phyloP scores from a whole-genome alignment of 202 grass and related monocot species.

The Thinopyrum obtusiflorum region DNA sequence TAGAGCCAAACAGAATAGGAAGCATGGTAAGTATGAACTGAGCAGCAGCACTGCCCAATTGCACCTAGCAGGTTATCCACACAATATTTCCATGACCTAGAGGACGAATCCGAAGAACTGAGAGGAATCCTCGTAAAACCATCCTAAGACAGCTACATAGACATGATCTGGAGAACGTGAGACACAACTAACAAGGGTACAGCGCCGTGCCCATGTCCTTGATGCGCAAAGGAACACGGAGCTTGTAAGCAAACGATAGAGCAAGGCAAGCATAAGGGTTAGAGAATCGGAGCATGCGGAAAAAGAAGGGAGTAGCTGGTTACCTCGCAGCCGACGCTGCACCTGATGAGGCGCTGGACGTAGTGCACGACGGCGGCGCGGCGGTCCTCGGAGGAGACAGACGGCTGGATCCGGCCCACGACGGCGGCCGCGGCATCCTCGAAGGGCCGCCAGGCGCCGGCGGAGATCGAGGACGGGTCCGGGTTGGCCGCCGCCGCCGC shows the following conservation, averaged over 20 bases:
- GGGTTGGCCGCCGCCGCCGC: slow-evolving; percentile 26
- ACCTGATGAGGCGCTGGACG: slow-evolving; percentile 55
- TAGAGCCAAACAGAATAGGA: neutral
- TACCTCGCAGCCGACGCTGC: slow-evolving; percentile 42
- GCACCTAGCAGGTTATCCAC: neutral
- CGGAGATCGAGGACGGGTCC: slow-evolving; percentile 48
- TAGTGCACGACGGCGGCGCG: slow-evolving; percentile 66
- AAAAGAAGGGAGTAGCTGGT: neutral
- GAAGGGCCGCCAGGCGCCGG: slow-evolving; percentile 41
- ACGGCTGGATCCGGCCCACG: slow-evolving; percentile 56
- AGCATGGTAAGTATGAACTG: neutral
- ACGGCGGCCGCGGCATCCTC: slow-evolving; percentile 59
- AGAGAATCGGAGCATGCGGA: neutral
- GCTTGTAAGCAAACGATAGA: neutral
- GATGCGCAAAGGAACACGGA: neutral
- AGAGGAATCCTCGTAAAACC: neutral
- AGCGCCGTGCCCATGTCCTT: neutral
- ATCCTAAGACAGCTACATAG: neutral
- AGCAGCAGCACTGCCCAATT: neutral
- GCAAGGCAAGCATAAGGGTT: neutral
- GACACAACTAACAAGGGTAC: neutral
- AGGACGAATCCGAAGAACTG: neutral
- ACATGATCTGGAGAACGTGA: neutral
- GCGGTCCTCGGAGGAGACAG: slow-evolving; percentile 46
- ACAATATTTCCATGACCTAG: neutral